Evolutionary conservation across 176 grass and related monocot genomes (phyloP).

Genomic region (Rhynchospora pubera): DNA sequence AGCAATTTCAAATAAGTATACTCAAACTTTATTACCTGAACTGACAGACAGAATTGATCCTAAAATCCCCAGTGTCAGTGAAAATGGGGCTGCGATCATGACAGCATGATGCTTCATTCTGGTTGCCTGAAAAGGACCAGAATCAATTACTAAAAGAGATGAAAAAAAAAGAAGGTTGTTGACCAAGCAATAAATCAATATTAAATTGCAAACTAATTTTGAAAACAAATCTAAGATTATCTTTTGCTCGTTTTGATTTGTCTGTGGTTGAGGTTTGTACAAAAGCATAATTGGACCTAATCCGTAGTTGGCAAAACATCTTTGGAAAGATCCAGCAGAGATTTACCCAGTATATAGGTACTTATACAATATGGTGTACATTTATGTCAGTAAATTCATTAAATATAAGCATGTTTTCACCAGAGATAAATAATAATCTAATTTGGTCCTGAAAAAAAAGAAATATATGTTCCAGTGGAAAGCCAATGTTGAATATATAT

Average conservation of each 20-base stretch:
- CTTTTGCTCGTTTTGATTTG: not conserved
- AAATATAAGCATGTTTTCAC: not conserved
- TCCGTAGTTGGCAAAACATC: not conserved
- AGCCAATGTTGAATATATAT: not conserved
- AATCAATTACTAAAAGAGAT: not conserved
- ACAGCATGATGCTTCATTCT: conserved; percentile 14
- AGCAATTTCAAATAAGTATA: not conserved
- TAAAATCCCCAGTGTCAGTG: conserved; percentile 20
- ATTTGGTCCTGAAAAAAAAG: not conserved
- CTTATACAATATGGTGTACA: not conserved
- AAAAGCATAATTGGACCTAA: not conserved
- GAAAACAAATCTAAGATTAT: not conserved
- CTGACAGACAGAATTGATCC: conserved; percentile 19
- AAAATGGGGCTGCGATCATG: conserved; percentile 29
- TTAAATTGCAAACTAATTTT: not conserved
- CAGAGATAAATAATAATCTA: not conserved
- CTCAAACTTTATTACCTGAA: not conserved
- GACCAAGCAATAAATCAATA: not conserved
- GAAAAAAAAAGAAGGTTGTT: not conserved
- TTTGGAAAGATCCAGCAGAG: not conserved
- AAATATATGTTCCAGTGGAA: not conserved
- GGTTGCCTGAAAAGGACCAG: conserved; percentile 1
- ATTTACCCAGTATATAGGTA: too few species aligned
- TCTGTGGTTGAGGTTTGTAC: not conserved
- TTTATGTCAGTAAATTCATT: not conserved